A percentile compares a stretch with the other conserved stretches of the same genome.
Conservation (phyloP, 345 rosid species). For the Eucalyptus regnans region DNA sequence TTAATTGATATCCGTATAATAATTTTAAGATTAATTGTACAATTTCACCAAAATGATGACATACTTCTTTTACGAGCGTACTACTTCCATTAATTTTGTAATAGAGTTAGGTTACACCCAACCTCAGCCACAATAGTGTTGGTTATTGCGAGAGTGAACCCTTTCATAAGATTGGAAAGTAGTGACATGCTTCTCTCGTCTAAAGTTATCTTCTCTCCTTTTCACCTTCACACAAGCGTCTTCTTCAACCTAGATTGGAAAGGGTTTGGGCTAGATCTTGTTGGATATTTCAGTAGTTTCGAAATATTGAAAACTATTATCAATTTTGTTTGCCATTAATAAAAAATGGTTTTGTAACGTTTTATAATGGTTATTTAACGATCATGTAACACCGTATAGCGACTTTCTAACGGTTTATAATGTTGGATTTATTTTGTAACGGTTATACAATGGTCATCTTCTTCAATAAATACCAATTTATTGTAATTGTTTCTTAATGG, state of each 20-base stretch:
- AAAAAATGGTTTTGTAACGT: too few species aligned
- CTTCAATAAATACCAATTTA: too few species aligned
- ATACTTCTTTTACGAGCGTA: accelerated
- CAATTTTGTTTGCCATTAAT: too few species aligned
- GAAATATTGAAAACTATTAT: too few species aligned
- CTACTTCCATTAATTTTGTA: not conserved
- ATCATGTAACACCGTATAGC: too few species aligned
- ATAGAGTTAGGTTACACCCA: not conserved
- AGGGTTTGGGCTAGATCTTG: not conserved
- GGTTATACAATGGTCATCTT: too few species aligned
- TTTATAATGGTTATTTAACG: too few species aligned
- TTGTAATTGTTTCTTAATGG: too few species aligned
- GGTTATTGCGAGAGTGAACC: not conserved
- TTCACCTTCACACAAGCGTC: accelerated
- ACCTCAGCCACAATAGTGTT: not conserved
- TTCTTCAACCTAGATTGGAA: too few species aligned
- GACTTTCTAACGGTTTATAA: accelerated
- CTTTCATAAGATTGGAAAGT: not conserved
- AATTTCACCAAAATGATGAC: not conserved
- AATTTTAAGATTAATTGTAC: not conserved
- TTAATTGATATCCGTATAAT: accelerated
- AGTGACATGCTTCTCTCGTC: not conserved
- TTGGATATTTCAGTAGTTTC: too few species aligned
- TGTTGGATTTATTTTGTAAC: accelerated
- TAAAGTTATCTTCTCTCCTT: not conserved